These are phyloP conservation scores for Clavaria fumosa DNA, from an alignment of 768 basidiomycete genomes.

Conservation along the genomic window DNA sequence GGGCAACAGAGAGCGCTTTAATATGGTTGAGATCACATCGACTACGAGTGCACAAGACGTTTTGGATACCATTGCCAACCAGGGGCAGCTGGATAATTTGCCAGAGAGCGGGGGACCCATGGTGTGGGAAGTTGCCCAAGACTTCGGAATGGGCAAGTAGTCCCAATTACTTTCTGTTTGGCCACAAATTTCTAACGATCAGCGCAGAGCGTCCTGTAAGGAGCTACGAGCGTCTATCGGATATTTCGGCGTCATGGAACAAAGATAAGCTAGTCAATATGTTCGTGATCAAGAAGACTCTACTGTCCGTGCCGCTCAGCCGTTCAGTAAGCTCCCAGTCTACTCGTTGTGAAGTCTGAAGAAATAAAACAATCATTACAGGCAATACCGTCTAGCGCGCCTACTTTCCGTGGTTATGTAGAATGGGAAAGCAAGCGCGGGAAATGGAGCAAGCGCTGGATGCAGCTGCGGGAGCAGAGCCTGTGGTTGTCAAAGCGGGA, in stretches of 20 bases:
- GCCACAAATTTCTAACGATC: constrained; percentile 7
- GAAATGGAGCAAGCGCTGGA: constrained; percentile 90
- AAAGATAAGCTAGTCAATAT: constrained; percentile 66
- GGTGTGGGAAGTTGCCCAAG: constrained; percentile 79
- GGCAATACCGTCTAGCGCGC: constrained; percentile 31
- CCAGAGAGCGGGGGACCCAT: constrained; percentile 63
- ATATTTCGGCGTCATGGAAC: constrained; percentile 80
- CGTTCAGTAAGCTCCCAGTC: constrained; percentile 30
- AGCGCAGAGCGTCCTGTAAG: constrained; percentile 74
- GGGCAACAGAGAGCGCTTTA: constrained; percentile 59
- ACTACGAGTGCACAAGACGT: constrained; percentile 62
- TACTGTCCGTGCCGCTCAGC: constrained; percentile 42
- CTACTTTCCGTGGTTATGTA: constrained; percentile 44
- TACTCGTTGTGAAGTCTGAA: neutral
- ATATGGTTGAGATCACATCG: constrained; percentile 54
- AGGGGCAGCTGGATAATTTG: constrained; percentile 51
- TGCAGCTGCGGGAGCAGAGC: constrained; percentile 74
- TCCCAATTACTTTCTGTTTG: constrained; percentile 4
- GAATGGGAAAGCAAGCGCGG: constrained; percentile 86
- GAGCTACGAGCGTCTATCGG: constrained; percentile 68
- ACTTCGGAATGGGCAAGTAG: constrained; percentile 79
- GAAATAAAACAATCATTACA: constrained; percentile 8
- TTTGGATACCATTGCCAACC: constrained; percentile 42
- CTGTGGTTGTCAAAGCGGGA: constrained; percentile 85
- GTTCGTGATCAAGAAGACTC: constrained; percentile 65